Base-by-base conservation (phyloP, 306 rosid species). In the Corylus americana region DNA sequence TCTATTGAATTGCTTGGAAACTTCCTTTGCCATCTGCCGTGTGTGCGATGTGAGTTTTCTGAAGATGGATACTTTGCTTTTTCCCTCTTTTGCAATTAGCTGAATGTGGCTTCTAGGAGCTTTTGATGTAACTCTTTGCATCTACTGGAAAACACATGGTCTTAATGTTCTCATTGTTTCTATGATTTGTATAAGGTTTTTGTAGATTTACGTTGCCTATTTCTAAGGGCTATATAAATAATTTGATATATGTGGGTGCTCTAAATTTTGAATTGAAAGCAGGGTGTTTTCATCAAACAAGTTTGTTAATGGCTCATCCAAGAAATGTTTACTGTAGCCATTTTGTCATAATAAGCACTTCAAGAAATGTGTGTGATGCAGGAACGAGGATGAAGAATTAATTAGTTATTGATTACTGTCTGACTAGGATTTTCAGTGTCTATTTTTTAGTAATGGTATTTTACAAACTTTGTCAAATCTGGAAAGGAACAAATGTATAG, bases 1-100 rank as follows among this genome's bases (percentile, higher is more conserved):
- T 82, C 92, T 95, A 51, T 82, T 90, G 79, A 83, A 84, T 58
- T 62, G 80, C 70, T 81, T 95, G 91, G 96, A 95, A 88, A 76
- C 88, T 47, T 80, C 96, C 54, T 82, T 82, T 67, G 90, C 96
- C 68, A 84, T 95, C 72, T 95, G 99, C 74, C 58, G 77, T 64
- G 88, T 79, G 76, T 95, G 99, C 87, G 48, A 83, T 69, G 99
- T 95, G 87, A 90, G 98, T 90, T 88, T 77, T 78, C 81, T 83
- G 51, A 29, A 74, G 22, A 80, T 35, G 5, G 31, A 58, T 53
- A 44, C 64, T 54, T 59, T 64, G 22, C 44, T 77, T 22, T 70
- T 72, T 77, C 54, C n/a, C 7, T 70, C 64, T 73, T 63, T 74
- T 75, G 74, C 62, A n/a, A 27, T 63, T 31, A 81, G 48, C 71